Evolutionary conservation across 1,139 yeast genomes (phyloP), one percentile per base, ranked within the genome.

Genomic region (Pichia sp.): DNA sequence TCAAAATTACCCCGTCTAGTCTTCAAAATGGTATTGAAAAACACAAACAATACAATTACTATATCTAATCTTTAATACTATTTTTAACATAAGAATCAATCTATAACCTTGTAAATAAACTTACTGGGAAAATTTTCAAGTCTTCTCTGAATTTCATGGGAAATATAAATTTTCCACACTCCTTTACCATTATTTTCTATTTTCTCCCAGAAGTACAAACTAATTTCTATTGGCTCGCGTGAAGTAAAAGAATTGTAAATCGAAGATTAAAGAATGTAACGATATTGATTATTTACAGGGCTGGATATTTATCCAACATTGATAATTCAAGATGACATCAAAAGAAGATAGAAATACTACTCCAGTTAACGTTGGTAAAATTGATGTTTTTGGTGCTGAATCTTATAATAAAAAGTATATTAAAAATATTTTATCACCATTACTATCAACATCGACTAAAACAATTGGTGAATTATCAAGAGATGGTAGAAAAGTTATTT

Each of bases 321-420:
- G 25, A 18, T 25, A 36, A 3, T n/a, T 3, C 36, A 46, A 29
- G 10, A 53, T 46, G 50, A 38, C 46, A 39, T 19, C 45, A 18
- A 19, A 56, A 50, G 34, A 52, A 25, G 56, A 52, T 29, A 59
- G 53, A 49, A 50, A 56, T 38, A 54, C 62, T 8, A 57, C 57
- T 2, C 81, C 82, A 3, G 69, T 79, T 34, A 73, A 70, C 54
- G 67, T 79, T 46, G 70, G 77, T 16, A 62, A 70, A 46, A 72
- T 79, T 31, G 78, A 77, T 52, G 75, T 79, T 42, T 62, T 60
- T 49, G 83, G 83, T 8, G 82, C 80, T 18, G 79, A 76, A 46
- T 64, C 70, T 9, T 77, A 78, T 60, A 70, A 78, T 45, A 66
- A 69, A 49, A 71, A 71, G 44, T 79, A 78, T 62, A 77, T 76